Percentiles rank a stretch among this genome's conserved stretches.
These are phyloP conservation scores for Russula lepida DNA, from an alignment of 768 basidiomycete genomes.

Conservation along the genomic window DNA sequence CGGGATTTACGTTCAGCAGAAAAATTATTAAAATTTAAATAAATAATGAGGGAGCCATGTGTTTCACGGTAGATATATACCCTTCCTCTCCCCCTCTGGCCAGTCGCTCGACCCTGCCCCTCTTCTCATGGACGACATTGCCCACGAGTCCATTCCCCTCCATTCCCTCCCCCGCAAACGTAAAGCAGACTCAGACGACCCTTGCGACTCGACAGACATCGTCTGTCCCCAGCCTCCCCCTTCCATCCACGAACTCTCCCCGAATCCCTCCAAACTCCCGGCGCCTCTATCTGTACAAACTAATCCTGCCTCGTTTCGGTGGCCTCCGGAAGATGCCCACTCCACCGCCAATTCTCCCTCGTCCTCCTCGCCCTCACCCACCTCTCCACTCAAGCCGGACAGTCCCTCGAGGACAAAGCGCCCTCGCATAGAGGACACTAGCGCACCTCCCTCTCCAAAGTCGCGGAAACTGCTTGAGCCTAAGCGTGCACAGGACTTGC, in stretches of 20 bases:
- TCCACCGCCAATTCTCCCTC: constrained; percentile 9
- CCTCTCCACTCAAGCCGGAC: constrained; percentile 10
- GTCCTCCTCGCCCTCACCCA: constrained; percentile 3
- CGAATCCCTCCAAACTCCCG: constrained; percentile 16
- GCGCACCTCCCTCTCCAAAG: constrained; percentile 6
- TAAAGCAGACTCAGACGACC: constrained; percentile 50
- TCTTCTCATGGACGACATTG: constrained; percentile 52
- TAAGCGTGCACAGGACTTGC: constrained; percentile 16
- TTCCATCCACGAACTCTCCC: constrained; percentile 6
- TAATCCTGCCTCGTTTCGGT: constrained; percentile 2
- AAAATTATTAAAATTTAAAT: constrained; percentile 1
- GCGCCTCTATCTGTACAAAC: constrained; percentile 20
- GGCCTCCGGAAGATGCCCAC: constrained; percentile 11
- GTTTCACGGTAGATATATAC: constrained; percentile 33
- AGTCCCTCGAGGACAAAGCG: constrained; percentile 21
- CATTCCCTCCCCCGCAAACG: constrained; percentile 53
- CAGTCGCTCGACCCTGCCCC: constrained; percentile 21
- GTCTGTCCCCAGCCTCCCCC: constrained; percentile 7
- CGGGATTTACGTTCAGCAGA: constrained; percentile 13
- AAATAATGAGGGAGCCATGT: constrained; percentile 23
- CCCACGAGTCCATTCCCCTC: constrained; percentile 39
- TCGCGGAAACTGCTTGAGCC: constrained; percentile 15
- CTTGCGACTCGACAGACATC: constrained; percentile 12
- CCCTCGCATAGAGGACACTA: constrained; percentile 16
- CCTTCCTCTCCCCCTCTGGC: constrained; percentile 21